These are phyloP conservation scores for Herpetospermum pedunculosum DNA, from an alignment of 306 rosid species.

Conservation along the genomic window DNA sequence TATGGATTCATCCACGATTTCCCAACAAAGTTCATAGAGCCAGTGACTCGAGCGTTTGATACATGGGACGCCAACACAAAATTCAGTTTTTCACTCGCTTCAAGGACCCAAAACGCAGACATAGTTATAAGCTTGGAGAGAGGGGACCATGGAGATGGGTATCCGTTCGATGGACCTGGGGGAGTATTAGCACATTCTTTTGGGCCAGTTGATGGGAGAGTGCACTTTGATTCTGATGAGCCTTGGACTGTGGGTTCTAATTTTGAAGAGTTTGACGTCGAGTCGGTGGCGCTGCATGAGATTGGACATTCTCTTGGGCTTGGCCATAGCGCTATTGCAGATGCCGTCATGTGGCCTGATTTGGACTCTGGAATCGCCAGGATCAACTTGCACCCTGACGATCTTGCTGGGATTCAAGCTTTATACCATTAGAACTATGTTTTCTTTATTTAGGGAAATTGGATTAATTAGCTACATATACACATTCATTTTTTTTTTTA, in stretches of 20 bases:
- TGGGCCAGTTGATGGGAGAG: neutral
- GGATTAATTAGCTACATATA: too few species aligned
- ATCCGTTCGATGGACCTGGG: neutral
- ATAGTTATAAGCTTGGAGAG: neutral
- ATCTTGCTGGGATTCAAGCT: neutral
- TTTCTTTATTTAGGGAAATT: too few species aligned
- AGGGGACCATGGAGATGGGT: neutral
- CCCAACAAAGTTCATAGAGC: neutral
- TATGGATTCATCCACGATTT: neutral
- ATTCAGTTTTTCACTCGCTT: neutral
- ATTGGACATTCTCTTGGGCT: neutral
- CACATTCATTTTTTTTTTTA: too few species aligned
- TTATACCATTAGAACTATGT: too few species aligned
- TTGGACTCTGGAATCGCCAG: neutral
- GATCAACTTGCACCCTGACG: neutral
- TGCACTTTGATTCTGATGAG: neutral
- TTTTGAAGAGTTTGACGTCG: neutral
- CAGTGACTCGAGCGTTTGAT: neutral
- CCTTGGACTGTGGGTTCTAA: neutral
- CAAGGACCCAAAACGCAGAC: neutral
- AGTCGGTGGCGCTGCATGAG: neutral
- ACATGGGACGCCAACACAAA: neutral
- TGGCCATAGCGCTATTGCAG: neutral
- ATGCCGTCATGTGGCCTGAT: neutral
- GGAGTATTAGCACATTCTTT: neutral